Evolutionary conservation across 2,329 filamentous ascomycete genomes (phyloP).

Genomic region (Dendryphion nanum): DNA sequence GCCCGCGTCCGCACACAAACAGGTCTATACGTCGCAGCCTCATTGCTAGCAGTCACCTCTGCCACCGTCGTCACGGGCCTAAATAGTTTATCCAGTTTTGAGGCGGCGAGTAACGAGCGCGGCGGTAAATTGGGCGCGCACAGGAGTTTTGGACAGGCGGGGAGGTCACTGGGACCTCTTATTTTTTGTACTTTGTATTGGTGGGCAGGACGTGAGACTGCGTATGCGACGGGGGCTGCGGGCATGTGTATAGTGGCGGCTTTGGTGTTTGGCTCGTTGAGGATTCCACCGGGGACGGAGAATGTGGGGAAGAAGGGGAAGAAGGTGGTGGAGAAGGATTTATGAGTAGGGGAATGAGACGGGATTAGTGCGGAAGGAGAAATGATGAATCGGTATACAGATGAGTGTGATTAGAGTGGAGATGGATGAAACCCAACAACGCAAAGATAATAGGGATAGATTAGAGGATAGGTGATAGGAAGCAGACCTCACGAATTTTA

Average conservation of each 20-base stretch:
- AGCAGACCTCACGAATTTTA: too few species aligned
- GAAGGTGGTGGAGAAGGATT: slow-evolving; percentile 22
- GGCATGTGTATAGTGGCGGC: slow-evolving; percentile 75
- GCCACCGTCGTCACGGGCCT: slow-evolving; percentile 93
- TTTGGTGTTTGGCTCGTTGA: slow-evolving; percentile 70
- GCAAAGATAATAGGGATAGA: too few species aligned
- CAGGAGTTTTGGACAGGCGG: slow-evolving; percentile 75
- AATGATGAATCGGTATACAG: too few species aligned
- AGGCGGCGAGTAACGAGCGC: slow-evolving; percentile 75
- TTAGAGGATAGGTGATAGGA: too few species aligned
- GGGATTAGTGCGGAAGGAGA: too few species aligned
- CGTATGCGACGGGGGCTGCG: slow-evolving; percentile 76
- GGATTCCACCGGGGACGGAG: slow-evolving; percentile 55
- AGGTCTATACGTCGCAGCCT: slow-evolving; percentile 77
- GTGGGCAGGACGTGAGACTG: slow-evolving; percentile 90
- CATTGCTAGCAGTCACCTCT: slow-evolving; percentile 82
- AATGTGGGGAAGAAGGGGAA: slow-evolving; percentile 22
- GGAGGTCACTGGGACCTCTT: slow-evolving; percentile 80
- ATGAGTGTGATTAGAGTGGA: too few species aligned
- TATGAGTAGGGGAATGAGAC: not conserved
- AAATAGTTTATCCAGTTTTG: slow-evolving; percentile 88
- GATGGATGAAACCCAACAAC: too few species aligned
- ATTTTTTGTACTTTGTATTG: slow-evolving; percentile 95
- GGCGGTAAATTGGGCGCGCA: slow-evolving; percentile 85
- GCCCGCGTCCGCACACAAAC: slow-evolving; percentile 65